These are phyloP conservation scores for Quercus wislizeni DNA, from an alignment of 306 rosid genomes.

Conservation along the genomic window DNA sequence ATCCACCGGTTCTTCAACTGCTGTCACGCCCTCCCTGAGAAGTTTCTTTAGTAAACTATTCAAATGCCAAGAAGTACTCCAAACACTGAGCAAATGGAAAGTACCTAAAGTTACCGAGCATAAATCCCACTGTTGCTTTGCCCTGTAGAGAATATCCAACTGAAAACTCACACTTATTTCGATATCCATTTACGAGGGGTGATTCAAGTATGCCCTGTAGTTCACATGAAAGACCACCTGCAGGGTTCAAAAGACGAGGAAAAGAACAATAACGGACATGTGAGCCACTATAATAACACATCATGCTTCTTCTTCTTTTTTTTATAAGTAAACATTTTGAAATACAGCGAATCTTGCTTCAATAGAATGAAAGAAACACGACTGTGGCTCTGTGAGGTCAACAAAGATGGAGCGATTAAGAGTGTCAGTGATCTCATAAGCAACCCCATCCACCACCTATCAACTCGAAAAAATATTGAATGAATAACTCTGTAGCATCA, in stretches of 20 bases:
- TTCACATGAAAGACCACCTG: slow-evolving; percentile 92
- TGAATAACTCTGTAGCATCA: neutral
- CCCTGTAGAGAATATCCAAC: slow-evolving; percentile 83
- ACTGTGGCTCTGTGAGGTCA: neutral
- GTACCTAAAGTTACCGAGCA: slow-evolving; percentile 97
- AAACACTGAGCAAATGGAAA: slow-evolving; percentile 23
- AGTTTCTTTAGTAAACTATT: slow-evolving; percentile 30
- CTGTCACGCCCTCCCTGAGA: slow-evolving; percentile 95
- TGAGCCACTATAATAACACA: slow-evolving; percentile 17
- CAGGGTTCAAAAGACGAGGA: slow-evolving; percentile 12
- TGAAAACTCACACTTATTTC: slow-evolving; percentile 94
- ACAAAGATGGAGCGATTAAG: slow-evolving; percentile 14
- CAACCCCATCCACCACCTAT: neutral
- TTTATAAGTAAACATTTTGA: too few species aligned
- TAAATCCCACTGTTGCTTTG: slow-evolving; percentile 84
- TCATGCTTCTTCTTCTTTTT: neutral
- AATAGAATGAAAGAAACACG: slow-evolving; percentile 5
- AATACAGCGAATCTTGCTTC: neutral
- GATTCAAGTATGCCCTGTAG: slow-evolving; percentile 85
- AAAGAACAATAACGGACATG: neutral
- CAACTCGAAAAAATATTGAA: neutral
- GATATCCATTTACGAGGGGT: slow-evolving; percentile 84
- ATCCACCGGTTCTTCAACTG: slow-evolving; percentile 85
- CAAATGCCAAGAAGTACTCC: slow-evolving; percentile 13
- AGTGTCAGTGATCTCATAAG: slow-evolving; percentile 1